A percentile compares a stretch with the other conserved stretches of the same genome.
These are phyloP conservation scores for Teunomyces pallodes DNA, from an alignment of 805 yeast species.

Conservation along the genomic window DNA sequence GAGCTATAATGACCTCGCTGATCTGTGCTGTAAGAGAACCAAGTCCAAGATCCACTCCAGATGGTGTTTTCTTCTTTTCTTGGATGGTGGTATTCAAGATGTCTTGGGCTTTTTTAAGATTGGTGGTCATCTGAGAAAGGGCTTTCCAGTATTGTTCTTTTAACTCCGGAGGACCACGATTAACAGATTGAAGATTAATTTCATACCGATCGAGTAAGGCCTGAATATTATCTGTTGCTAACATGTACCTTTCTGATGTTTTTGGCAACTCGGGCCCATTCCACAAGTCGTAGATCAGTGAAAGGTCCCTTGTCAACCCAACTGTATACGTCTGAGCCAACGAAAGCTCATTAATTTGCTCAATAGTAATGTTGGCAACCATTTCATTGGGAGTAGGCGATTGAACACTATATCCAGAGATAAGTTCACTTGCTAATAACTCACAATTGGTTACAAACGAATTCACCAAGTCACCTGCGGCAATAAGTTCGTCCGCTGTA, in stretches of 20 bases:
- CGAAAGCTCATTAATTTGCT: slow-evolving; percentile 29
- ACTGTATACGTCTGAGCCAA: slow-evolving; percentile 25
- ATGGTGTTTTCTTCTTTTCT: slow-evolving; percentile 12
- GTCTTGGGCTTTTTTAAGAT: slow-evolving; percentile 40
- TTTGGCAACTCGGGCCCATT: slow-evolving; percentile 19
- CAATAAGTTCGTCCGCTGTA: not conserved
- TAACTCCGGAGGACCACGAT: slow-evolving; percentile 8
- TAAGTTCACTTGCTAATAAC: slow-evolving; percentile 16
- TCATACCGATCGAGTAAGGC: slow-evolving; percentile 39
- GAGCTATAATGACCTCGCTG: slow-evolving; percentile 44
- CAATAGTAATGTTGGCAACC: slow-evolving; percentile 25
- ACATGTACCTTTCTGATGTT: slow-evolving; percentile 36
- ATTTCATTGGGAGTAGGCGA: slow-evolving; percentile 15
- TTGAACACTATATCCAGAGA: slow-evolving; percentile 15
- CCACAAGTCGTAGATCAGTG: slow-evolving; percentile 35
- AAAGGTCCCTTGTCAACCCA: slow-evolving; percentile 20
- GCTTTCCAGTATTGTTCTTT: slow-evolving; percentile 36
- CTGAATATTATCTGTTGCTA: slow-evolving; percentile 45
- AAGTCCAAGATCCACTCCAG: slow-evolving; percentile 20
- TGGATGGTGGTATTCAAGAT: slow-evolving; percentile 19
- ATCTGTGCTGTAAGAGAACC: slow-evolving; percentile 36
- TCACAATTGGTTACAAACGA: slow-evolving; percentile 21
- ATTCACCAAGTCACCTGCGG: slow-evolving; percentile 12
- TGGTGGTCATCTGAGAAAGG: slow-evolving; percentile 34
- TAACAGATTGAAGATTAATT: slow-evolving; percentile 9